These are phyloP conservation scores for Lentinula boryana DNA, from an alignment of 768 basidiomycete genomes.

Conservation along the genomic window DNA sequence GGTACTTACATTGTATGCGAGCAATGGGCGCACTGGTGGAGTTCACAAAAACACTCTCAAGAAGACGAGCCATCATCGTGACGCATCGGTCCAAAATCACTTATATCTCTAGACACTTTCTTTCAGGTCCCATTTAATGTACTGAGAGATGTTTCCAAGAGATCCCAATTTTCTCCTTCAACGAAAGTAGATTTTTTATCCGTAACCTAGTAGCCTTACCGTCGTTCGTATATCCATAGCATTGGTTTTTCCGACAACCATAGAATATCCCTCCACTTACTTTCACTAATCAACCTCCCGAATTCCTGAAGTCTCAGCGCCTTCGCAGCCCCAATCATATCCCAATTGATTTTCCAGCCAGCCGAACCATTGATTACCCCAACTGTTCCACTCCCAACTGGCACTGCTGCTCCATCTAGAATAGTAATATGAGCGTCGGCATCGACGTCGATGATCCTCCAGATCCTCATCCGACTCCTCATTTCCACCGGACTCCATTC, in stretches of 20 bases:
- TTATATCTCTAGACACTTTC: no score
- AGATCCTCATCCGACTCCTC: conserved; percentile 10
- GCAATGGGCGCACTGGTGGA: no score
- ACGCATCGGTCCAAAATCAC: no score
- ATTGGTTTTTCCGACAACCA: not conserved
- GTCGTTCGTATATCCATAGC: conserved; percentile 5
- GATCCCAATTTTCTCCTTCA: no score
- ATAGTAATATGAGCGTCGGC: not conserved
- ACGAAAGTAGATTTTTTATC: no score
- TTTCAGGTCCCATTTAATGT: no score
- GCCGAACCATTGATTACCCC: conserved; percentile 36
- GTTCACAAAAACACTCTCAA: no score
- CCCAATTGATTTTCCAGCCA: conserved; percentile 25
- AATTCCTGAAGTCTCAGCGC: not conserved
- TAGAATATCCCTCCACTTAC: not conserved
- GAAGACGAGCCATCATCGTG: no score
- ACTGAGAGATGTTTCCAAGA: no score
- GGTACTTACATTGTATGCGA: no score
- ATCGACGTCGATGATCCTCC: not conserved
- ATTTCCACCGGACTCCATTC: conserved; percentile 31
- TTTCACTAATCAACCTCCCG: not conserved
- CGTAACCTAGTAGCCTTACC: not conserved
- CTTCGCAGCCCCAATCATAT: conserved; percentile 4
- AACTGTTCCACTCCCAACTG: conserved; percentile 18
- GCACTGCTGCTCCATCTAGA: conserved; percentile 4